Base-by-base conservation (phyloP, 306 rosid genomes). In the Dalbergia oliveri region DNA sequence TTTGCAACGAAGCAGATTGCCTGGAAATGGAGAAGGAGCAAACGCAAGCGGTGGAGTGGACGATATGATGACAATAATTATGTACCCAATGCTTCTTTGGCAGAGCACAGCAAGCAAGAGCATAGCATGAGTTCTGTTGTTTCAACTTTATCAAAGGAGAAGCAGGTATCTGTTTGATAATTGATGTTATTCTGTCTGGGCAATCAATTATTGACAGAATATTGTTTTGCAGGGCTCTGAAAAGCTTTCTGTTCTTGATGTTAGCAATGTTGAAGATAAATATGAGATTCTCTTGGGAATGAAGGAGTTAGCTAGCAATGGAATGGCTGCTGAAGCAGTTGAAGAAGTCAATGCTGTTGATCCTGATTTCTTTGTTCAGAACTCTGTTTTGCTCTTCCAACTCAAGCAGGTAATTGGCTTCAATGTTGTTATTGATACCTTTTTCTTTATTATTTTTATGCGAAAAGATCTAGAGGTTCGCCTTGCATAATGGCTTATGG, bases 41-140 rank as follows among this genome's bases (percentile, higher is more conserved):
- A 91, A 78, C 97, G 98, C 59, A 96, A 96, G 87, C 87, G 99
- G 18, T 96, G 99, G 99, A 93, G 90, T 82, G 98, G 98, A 63
- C 90, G 98, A 49, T 88, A 88, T 75, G 94, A 93, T 82, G 96
- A 93, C 79, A 61, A 18, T 66, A 79, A 84, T 75, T 86, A 79
- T 73, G 66, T 82, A 79, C 45, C 79, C 59, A 86, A 76, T 75
- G 73, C 85, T 60, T 87, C 90, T 85, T 73, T 62, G 68, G 89
- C 79, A 66, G 93, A 87, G 85, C 76, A 73, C 53, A 79, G 66
- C 73, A 87, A 87, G 80, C 91, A 82, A 83, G 97, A 89, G 73
- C 77, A 80, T 83, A 81, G 91, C 89, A 70, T 78, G 23, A 86
- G 77, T 60, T 63, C 89, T 35, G 26, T 53, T 43, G 75, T 88